Conservation (phyloP, 345 rosid species). For the Theobroma cacao region DNA sequence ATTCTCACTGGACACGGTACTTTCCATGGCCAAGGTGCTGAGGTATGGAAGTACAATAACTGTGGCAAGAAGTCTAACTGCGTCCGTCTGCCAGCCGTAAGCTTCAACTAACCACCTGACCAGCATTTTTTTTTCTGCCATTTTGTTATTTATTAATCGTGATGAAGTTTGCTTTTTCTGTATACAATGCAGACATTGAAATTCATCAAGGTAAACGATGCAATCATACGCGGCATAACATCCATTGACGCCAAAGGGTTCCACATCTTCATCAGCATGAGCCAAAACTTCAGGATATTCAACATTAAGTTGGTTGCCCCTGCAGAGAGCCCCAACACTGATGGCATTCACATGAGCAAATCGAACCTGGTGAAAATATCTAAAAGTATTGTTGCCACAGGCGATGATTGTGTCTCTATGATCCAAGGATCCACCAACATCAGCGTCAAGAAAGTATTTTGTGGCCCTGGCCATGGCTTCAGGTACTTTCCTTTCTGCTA, state of each 20-base stretch:
- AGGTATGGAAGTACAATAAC: conserved; percentile 37
- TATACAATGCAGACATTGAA: conserved; percentile 35
- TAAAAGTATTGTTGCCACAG: conserved; percentile 37
- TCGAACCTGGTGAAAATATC: conserved; percentile 43
- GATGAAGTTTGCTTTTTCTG: not conserved
- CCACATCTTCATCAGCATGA: conserved; percentile 39
- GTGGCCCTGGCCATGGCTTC: conserved; percentile 77
- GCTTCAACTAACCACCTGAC: not conserved
- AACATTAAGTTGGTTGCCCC: conserved; percentile 42
- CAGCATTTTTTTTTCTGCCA: too few relatives aligned
- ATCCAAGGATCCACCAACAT: conserved; percentile 52
- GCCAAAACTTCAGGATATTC: conserved; percentile 30
- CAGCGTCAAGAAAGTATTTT: conserved; percentile 38
- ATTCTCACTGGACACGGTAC: conserved; percentile 44
- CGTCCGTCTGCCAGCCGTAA: conserved; percentile 32
- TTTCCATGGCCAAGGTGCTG: conserved; percentile 53
- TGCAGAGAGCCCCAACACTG: conserved; percentile 55
- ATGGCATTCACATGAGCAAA: conserved; percentile 64
- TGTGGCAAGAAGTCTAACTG: conserved; percentile 13
- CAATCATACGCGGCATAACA: conserved; percentile 31
- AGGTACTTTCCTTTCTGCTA: conserved; percentile 46
- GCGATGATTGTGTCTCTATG: conserved; percentile 63
- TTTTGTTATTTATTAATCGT: too few relatives aligned
- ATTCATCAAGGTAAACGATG: conserved; percentile 34
- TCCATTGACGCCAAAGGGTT: conserved; percentile 70